A percentile compares a stretch with the other conserved stretches of the same genome.
phyloP scores from a whole-genome alignment of 345 rosid genomes.

The Moricandia moricandioides region DNA sequence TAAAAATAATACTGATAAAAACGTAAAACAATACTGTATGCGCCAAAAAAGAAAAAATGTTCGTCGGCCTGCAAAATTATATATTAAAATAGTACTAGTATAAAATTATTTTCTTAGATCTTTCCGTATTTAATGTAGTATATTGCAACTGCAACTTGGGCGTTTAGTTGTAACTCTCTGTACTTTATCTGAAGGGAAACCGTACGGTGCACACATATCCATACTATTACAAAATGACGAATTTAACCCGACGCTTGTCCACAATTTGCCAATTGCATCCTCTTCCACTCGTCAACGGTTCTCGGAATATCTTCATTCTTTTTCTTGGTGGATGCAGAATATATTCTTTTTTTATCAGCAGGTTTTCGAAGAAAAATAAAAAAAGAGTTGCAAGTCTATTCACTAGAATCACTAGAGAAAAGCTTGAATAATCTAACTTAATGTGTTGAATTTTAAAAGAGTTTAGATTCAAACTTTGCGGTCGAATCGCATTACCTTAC shows the following conservation, averaged over 20 bases:
- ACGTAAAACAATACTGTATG: not conserved
- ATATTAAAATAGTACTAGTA: not conserved
- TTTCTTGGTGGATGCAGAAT: slow-evolving; percentile 10
- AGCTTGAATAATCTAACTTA: not conserved
- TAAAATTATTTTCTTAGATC: not conserved
- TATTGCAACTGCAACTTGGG: not conserved
- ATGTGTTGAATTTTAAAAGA: not conserved
- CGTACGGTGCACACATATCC: slow-evolving; percentile 33
- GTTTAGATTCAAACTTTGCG: not conserved
- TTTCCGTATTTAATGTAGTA: not conserved
- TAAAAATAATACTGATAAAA: not conserved
- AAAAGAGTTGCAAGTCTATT: not conserved
- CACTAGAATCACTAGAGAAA: not conserved
- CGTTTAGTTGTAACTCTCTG: slow-evolving; percentile 20
- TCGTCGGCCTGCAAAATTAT: not conserved
- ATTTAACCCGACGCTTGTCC: not conserved
- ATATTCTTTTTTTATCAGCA: not conserved
- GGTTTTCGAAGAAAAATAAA: not conserved
- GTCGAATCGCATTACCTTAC: slow-evolving; percentile 1
- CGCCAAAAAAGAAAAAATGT: not conserved
- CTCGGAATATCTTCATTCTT: not conserved
- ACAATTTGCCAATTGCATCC: slow-evolving; percentile 1
- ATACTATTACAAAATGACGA: not conserved
- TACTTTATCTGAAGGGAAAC: slow-evolving; percentile 24
- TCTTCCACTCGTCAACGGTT: not conserved